These are phyloP conservation scores for Meripilus lineatus DNA, from an alignment of 1,284 basidiomycete species.

Conservation along the genomic window DNA sequence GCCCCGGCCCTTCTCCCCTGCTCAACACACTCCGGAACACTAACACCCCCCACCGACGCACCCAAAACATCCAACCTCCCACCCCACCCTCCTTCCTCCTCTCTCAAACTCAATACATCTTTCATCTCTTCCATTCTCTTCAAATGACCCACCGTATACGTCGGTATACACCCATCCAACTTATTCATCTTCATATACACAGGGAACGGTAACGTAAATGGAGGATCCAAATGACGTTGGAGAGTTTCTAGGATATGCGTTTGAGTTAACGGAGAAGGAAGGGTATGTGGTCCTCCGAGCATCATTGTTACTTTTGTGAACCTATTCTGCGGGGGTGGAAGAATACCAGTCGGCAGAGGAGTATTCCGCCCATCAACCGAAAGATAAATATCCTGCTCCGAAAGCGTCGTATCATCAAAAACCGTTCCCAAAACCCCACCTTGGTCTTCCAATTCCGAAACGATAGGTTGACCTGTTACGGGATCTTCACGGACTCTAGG, in stretches of 20 bases:
- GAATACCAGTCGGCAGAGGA: constrained; percentile 14
- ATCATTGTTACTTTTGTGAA: constrained; percentile 84
- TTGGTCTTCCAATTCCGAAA: constrained; percentile 24
- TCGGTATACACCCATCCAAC: constrained; percentile 80
- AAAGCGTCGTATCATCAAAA: constrained; percentile 77
- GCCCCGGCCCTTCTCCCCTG: constrained; percentile 57
- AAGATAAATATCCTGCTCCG: constrained; percentile 61
- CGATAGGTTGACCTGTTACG: constrained; percentile 21
- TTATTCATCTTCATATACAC: constrained; percentile 50
- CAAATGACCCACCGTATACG: constrained; percentile 71
- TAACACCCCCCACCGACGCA: constrained; percentile 85
- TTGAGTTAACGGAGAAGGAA: constrained; percentile 25
- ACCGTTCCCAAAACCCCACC: constrained; percentile 73
- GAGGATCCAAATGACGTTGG: constrained; percentile 25
- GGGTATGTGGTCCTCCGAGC: constrained; percentile 80
- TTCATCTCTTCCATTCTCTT: constrained; percentile 64
- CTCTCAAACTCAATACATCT: constrained; percentile 32
- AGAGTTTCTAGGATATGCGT: constrained; percentile 48
- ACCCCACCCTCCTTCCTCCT: constrained; percentile 39
- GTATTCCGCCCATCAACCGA: too few species aligned
- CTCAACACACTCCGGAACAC: constrained; percentile 86
- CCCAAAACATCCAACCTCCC: constrained; percentile 74
- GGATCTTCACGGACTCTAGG: constrained; percentile 64
- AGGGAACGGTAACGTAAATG: constrained; percentile 49
- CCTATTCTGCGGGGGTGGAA: constrained; percentile 16